phyloP scores from a whole-genome alignment of 1,284 basidiomycete species.

The Calocybe gambosa region DNA sequence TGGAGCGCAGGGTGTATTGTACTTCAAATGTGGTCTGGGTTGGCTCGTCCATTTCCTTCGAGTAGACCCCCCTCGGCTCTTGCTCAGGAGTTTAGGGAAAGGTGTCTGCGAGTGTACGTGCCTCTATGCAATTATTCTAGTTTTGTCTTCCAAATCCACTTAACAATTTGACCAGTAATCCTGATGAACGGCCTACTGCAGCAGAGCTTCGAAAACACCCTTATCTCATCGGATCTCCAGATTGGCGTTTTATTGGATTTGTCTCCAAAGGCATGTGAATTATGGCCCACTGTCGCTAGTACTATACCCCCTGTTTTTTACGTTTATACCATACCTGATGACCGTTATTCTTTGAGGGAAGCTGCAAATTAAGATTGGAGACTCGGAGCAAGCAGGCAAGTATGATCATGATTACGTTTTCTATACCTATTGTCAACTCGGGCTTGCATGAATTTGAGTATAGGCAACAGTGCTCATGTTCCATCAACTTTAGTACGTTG shows the following conservation, averaged over 20 bases:
- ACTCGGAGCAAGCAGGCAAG: too few relatives aligned
- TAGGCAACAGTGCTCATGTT: too few relatives aligned
- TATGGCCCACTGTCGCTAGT: too few relatives aligned
- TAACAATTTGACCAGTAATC: constrained; percentile 50
- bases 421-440: too few relatives aligned
- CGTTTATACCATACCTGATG: too few relatives aligned
- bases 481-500: too few relatives aligned
- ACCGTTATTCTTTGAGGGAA: too few relatives aligned
- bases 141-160: not conserved
- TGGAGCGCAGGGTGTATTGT: constrained; percentile 98
- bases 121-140: constrained; percentile 10
- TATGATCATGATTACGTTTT: too few relatives aligned
- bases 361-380: too few relatives aligned
- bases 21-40: constrained; percentile 95
- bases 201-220: constrained; percentile 76
- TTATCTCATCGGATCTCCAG: constrained; percentile 70
- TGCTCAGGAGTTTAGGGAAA: constrained; percentile 81
- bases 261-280: not conserved
- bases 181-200: constrained; percentile 80
- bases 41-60: constrained; percentile 91
- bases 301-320: too few relatives aligned
- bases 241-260: constrained; percentile 71
- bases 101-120: constrained; percentile 84
- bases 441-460: too few relatives aligned
- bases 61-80: constrained; percentile 67